A percentile compares a stretch with the other conserved stretches of the same genome.
Evolutionary conservation across 176 grass and related monocot species (phyloP).

Genomic region (Zea mays): DNA sequence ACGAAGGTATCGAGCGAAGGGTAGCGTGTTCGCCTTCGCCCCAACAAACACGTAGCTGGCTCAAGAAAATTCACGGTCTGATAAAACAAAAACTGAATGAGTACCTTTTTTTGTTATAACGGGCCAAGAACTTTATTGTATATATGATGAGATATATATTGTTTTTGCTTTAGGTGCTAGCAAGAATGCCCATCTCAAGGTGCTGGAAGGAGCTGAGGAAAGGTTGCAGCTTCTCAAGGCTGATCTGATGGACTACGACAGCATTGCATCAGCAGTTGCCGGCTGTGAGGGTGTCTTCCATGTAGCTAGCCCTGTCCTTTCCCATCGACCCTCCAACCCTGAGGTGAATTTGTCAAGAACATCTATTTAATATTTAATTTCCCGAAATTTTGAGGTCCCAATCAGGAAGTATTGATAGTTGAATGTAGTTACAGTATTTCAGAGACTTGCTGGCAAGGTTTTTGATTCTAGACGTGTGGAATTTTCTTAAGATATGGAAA

Average conservation of each 20-base stretch:
- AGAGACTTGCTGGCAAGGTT: not conserved
- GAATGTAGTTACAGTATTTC: not conserved
- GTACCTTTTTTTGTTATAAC: not conserved
- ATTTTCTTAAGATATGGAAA: not conserved
- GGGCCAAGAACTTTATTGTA: not conserved
- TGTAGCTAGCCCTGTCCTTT: conserved; percentile 68
- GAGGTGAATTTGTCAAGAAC: conserved; percentile 43
- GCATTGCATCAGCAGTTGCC: conserved; percentile 38
- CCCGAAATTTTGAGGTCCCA: not conserved
- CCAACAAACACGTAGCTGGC: not conserved
- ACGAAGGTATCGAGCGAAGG: too few species aligned
- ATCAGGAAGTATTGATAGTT: not conserved
- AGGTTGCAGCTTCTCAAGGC: conserved; percentile 69
- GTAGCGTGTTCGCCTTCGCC: too few species aligned
- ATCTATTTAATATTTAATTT: not conserved
- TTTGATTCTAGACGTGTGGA: too few species aligned
- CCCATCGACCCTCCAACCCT: conserved; percentile 48
- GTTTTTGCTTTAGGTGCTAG: conserved; percentile 43
- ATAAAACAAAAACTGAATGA: not conserved
- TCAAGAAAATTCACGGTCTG: not conserved
- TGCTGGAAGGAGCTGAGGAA: conserved; percentile 42
- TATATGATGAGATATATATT: conserved; percentile 2
- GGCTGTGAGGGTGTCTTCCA: conserved; percentile 79
- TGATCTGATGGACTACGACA: conserved; percentile 58
- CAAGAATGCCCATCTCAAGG: conserved; percentile 69